Evolutionary conservation across 2,329 filamentous ascomycete species (phyloP).

Genomic region (Aspergillus alliaceus): DNA sequence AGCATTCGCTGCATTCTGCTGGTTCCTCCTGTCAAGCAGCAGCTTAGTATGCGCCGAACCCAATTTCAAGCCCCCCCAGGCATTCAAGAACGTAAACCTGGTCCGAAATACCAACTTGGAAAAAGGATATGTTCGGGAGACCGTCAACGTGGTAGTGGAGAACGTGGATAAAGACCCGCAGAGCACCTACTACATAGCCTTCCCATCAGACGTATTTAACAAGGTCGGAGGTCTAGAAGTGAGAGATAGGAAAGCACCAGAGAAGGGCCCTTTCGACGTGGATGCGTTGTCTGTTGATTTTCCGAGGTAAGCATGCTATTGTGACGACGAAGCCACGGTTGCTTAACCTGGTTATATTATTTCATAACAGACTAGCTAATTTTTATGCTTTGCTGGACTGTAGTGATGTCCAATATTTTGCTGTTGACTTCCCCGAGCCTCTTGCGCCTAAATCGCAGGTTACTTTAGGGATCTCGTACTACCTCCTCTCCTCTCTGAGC

Average conservation of each 20-base stretch:
- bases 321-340: conserved; percentile 13
- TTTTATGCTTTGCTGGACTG: conserved; percentile 12
- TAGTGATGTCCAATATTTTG: conserved; percentile 78
- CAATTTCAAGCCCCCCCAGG: conserved; percentile 77
- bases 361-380: conserved; percentile 4
- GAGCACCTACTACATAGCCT: conserved; percentile 87
- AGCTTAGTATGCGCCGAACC: conserved; percentile 33
- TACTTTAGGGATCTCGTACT: conserved; percentile 85
- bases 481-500: conserved; percentile 72
- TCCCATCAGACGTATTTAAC: conserved; percentile 72
- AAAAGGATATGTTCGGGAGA: conserved; percentile 87
- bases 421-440: conserved; percentile 73
- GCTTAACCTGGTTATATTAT: conserved; percentile 2
- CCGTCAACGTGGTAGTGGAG: conserved; percentile 90
- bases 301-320: conserved; percentile 44
- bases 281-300: conserved; percentile 65
- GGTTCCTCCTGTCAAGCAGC: conserved; percentile 35
- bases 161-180: conserved; percentile 79
- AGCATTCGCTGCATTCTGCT: conserved; percentile 36
- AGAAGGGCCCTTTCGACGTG: conserved; percentile 66
- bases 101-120: conserved; percentile 89
- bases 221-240: conserved; percentile 85
- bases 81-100: conserved; percentile 91
- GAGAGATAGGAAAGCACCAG: conserved; percentile 81
- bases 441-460: conserved; percentile 75